Evolutionary conservation across 345 rosid species (phyloP), one percentile per base, ranked within the genome.

Genomic region (Noccaea caerulescens): DNA sequence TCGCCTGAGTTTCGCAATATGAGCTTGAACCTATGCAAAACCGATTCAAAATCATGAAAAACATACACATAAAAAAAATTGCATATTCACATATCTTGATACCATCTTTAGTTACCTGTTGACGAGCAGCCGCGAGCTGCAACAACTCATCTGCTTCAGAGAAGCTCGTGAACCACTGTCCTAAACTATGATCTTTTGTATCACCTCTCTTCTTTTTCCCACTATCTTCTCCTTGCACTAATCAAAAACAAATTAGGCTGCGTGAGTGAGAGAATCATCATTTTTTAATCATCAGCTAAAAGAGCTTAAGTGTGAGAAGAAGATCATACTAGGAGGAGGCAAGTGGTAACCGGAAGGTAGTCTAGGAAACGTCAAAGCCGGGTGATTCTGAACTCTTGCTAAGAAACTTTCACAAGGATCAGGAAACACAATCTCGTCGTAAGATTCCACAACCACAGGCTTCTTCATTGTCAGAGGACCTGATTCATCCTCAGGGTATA

Each of bases 71-170:
- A 36, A 4, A 34, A 68, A 27, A 46, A 63, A 27, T 20, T 4
- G 38, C 27, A 33, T 11, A 38, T 27, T 27, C 25, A 61, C 54
- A 16, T 43, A 27, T 38, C 20, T 47, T 37, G 2, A 47, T 7
- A 12, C 9, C 34, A 63, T 36, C 45, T 56, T 5, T 42, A 23
- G 11, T 23, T 61, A 58, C 96, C 87, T 85, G 90, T 69, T 87
- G 88, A 68, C 88, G 90, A 53, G 92, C 96, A 71, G 87, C 88
- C 0, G 88, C 83, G 32, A 87, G 90, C 77, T 83, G 84, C 50
- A 84, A 59, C 69, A 86, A 79, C 81, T 87, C 90, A 79, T 89
- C 92, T 32, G 88, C 87, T 78, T 87, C 92, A 32, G 90, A 85
- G 82, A 87, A 89, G 72, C 79, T 85, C 80, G 77, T 71, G 76